Evolutionary conservation across 257 asterid genomes (phyloP).

Genomic region (Ajuga chamaepitys): DNA sequence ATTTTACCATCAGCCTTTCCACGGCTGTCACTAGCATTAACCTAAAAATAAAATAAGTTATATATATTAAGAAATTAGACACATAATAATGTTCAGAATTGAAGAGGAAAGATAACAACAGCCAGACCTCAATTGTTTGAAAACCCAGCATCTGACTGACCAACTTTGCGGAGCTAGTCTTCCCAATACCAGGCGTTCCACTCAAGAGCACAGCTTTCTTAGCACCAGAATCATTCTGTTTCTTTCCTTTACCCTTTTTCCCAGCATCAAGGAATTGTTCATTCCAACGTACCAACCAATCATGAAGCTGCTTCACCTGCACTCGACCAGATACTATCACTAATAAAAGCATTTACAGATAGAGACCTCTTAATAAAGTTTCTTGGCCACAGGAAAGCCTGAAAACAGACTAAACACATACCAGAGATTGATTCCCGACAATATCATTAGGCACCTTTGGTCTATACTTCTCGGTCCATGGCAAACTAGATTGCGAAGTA

Average conservation of each 20-base stretch:
- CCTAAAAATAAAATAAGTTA: slow-evolving; percentile 37
- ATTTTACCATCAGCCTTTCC: slow-evolving; percentile 96
- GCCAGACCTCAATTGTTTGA: slow-evolving; percentile 76
- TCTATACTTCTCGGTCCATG: slow-evolving; percentile 88
- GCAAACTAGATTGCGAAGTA: slow-evolving; percentile 36
- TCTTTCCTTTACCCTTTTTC: slow-evolving; percentile 68
- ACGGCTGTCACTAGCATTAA: slow-evolving; percentile 98
- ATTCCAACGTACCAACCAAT: slow-evolving; percentile 82
- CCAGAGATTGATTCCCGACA: slow-evolving; percentile 89
- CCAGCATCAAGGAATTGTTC: slow-evolving; percentile 58
- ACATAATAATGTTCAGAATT: not conserved
- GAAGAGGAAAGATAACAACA: not conserved
- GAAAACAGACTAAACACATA: slow-evolving; percentile 30
- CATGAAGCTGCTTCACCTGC: slow-evolving; percentile 97
- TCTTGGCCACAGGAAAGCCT: slow-evolving; percentile 11
- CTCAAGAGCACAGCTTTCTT: slow-evolving; percentile 84
- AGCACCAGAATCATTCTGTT: slow-evolving; percentile 77
- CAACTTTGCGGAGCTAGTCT: slow-evolving; percentile 90
- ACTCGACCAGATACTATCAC: slow-evolving; percentile 21
- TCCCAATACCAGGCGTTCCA: slow-evolving; percentile 98
- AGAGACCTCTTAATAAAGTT: slow-evolving; percentile 3
- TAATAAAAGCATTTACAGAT: slow-evolving; percentile 10
- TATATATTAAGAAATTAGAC: not conserved
- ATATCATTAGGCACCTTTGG: slow-evolving; percentile 77
- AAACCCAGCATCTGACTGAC: slow-evolving; percentile 92